A percentile compares a stretch with the other conserved stretches of the same genome.
phyloP scores from a whole-genome alignment of 306 rosid species.

The Glycine soja region DNA sequence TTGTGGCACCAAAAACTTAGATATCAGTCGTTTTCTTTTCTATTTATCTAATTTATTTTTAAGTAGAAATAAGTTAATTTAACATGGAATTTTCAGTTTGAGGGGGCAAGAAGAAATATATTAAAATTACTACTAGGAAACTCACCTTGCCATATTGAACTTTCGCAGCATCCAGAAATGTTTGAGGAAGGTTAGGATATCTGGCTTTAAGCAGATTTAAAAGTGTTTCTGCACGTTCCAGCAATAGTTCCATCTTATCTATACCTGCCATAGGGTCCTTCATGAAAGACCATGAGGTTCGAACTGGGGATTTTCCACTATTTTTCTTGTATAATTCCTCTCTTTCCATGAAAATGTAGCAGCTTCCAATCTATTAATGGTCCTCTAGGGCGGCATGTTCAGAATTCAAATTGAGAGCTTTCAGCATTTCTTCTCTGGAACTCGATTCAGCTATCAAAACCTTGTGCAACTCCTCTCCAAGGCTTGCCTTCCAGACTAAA shows the following conservation, averaged over 20 bases:
- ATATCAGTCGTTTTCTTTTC: neutral
- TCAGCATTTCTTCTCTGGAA: conserved; percentile 64
- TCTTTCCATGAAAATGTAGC: conserved; percentile 78
- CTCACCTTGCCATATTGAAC: conserved; percentile 87
- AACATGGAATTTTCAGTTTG: neutral
- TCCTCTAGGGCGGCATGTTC: conserved; percentile 75
- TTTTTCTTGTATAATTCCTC: conserved; percentile 60
- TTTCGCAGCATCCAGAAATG: conserved; percentile 83
- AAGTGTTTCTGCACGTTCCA: conserved; percentile 69
- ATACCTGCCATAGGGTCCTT: conserved; percentile 66
- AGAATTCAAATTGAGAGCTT: conserved; percentile 65
- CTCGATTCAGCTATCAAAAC: conserved; percentile 58
- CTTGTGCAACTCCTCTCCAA: conserved; percentile 70
- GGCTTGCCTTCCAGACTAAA: conserved; percentile 78
- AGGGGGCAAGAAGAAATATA: neutral
- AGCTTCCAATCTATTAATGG: conserved; percentile 78
- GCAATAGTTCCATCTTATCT: conserved; percentile 60
- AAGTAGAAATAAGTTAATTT: conserved; percentile 6
- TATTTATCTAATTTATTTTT: neutral
- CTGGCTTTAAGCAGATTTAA: conserved; percentile 64
- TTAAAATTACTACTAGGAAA: conserved; percentile 8
- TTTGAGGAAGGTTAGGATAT: conserved; percentile 81
- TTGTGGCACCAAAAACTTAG: neutral
- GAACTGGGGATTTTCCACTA: conserved; percentile 65
- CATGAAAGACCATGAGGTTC: conserved; percentile 79